Evolutionary conservation across 768 basidiomycete genomes (phyloP), one percentile per base, ranked within the genome.

Genomic region (Boletus sp.): DNA sequence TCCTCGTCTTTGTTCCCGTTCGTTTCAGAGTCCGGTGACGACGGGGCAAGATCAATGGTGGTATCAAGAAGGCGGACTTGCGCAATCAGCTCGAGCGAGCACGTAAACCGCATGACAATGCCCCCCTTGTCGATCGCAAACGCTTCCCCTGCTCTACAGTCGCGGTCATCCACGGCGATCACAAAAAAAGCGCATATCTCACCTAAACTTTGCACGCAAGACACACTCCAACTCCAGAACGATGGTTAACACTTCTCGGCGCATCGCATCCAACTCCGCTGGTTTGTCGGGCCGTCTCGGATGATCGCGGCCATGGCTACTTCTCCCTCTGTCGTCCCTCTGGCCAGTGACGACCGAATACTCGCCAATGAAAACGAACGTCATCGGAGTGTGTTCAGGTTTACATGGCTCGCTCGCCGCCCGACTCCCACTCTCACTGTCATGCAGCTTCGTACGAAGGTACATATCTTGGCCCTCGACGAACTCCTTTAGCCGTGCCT

Each of bases 391-490:
- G 2, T 17, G 11, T 2, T 42, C 30, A 2, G 37, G 23, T 21
- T 30, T 51, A 37, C 47, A 47, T 13, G 37, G 11, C 4, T 15
- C 32, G 23, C 41, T 15, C 30, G 27, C 39, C 7, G 32, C 53
- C 15, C 7, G 30, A 14, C 11, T n/a, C 30, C n/a, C n/a, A 13
- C 17, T 15, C 4, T 8, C 33, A 4, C 21, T 13, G 23, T 52
- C 47, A n/a, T 33, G 34, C 27, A 64, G 29, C 49, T 60, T 70
- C 7, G 55, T 17, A 7, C 62, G 54, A 13, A 59, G n/a, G 19
- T 69, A 69, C 41, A 59, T 15, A 4, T 69, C 47, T 30, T 58
- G 62, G 5, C 67, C 64, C 29, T 70, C 56, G n/a, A 66, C 35
- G 42, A 69, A 69, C 10, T 38, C 62, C 7, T 21, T 40, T 17